Conservation (phyloP, 2,329 filamentous ascomycete species). For the Aspergillus costaricaensis region DNA sequence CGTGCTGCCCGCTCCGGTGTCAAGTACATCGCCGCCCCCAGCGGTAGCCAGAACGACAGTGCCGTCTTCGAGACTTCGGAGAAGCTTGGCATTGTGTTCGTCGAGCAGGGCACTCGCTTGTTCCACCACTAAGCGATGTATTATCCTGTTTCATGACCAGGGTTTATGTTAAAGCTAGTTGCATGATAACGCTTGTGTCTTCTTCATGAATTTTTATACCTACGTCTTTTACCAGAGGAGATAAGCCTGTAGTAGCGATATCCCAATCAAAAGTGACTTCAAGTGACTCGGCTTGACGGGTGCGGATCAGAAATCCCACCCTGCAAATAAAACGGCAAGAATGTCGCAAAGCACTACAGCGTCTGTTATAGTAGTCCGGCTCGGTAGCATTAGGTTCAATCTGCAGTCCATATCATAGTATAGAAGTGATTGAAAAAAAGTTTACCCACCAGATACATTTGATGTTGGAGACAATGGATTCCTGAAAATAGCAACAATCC, state of each 20-base stretch:
- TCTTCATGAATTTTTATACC: constrained; percentile 14
- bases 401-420: too few relatives aligned
- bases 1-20: constrained; percentile 82
- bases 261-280: constrained; percentile 9
- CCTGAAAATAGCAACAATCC: neutral
- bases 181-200: constrained; percentile 8
- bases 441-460: too few relatives aligned
- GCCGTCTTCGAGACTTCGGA: constrained; percentile 76
- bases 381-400: too few relatives aligned
- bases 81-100: constrained; percentile 88
- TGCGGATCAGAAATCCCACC: neutral
- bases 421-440: too few relatives aligned
- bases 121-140: constrained; percentile 77
- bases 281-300: neutral
- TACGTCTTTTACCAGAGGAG: constrained; percentile 3
- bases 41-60: constrained; percentile 63
- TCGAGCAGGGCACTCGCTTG: constrained; percentile 89
- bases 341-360: neutral
- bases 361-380: too few relatives aligned
- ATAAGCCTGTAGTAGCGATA: constrained; percentile 9
- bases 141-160: neutral
- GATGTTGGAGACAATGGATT: neutral
- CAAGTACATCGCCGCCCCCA: constrained; percentile 94
- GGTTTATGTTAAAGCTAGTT: constrained; percentile 7
- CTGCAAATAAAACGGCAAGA: too few relatives aligned